Evolutionary conservation across 768 basidiomycete species (phyloP).

Genomic region (Daedaleopsis nitida): DNA sequence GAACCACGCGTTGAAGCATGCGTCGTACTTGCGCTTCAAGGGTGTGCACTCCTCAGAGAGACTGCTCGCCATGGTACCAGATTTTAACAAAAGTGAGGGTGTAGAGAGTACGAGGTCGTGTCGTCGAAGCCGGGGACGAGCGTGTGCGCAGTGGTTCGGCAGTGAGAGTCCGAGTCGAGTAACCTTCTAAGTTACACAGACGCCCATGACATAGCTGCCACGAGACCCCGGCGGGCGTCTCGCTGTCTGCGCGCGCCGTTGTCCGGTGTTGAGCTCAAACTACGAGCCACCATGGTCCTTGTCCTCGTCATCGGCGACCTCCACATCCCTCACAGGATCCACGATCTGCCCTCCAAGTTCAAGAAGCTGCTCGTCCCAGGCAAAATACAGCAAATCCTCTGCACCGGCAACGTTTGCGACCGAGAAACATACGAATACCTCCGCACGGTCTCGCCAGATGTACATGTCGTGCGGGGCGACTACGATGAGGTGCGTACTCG

Average conservation of each 20-base stretch:
- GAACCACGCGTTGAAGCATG: conserved; percentile 98
- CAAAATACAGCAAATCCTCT: conserved; percentile 97
- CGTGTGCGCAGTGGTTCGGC: conserved; percentile 2
- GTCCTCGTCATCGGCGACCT: conserved; percentile 95
- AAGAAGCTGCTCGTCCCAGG: conserved; percentile 89
- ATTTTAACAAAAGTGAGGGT: not conserved
- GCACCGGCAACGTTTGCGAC: conserved; percentile 97
- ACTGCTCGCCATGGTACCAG: conserved; percentile 67
- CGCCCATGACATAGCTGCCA: conserved; percentile 20
- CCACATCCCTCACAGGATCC: conserved; percentile 88
- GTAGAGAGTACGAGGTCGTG: not conserved
- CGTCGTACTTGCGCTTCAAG: conserved; percentile 86
- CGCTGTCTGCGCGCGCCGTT: not conserved
- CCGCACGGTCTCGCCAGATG: conserved; percentile 90
- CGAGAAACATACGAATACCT: conserved; percentile 97
- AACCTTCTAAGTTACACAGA: conserved; percentile 9
- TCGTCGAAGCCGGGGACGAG: not conserved
- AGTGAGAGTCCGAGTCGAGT: not conserved
- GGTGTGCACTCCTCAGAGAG: conserved; percentile 86
- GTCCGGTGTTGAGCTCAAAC: not conserved
- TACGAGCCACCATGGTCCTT: conserved; percentile 65
- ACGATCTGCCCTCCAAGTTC: conserved; percentile 95
- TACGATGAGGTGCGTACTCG: conserved; percentile 79
- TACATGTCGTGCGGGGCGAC: conserved; percentile 90
- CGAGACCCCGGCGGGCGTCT: conserved; percentile 7